A percentile compares a stretch with the other conserved stretches of the same genome.
Conservation (phyloP, 2,329 filamentous ascomycete species). For the Ploettnerulaceae sp. region DNA sequence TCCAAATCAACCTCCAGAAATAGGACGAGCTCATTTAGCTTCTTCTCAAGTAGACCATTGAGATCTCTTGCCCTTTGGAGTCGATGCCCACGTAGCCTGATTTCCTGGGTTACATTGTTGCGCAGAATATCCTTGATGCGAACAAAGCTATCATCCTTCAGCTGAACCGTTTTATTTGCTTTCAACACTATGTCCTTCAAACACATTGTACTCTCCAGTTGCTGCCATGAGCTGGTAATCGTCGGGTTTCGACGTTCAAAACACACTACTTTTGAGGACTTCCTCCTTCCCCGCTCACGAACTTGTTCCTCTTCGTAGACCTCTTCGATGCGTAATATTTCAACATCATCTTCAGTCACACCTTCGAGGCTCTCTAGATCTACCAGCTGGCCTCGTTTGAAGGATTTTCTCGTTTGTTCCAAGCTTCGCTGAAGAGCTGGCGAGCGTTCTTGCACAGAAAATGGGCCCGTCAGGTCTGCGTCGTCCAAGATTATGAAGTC, state of each 20-base stretch:
- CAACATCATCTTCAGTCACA: neutral
- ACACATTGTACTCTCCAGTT: neutral
- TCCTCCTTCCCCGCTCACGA: neutral
- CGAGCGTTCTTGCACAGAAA: neutral
- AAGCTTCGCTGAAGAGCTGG: neutral
- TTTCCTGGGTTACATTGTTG: slow-evolving; percentile 19
- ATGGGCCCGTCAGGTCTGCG: neutral
- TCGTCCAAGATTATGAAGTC: neutral
- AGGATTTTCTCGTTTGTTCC: neutral
- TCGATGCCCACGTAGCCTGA: slow-evolving; percentile 39
- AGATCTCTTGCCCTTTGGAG: slow-evolving; percentile 36
- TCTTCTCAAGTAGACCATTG: slow-evolving; percentile 35
- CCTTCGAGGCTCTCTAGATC: slow-evolving; percentile 11
- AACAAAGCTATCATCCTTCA: slow-evolving; percentile 34
- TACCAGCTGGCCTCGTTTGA: neutral
- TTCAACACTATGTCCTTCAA: slow-evolving; percentile 35
- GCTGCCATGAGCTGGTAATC: slow-evolving; percentile 17
- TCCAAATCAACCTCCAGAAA: slow-evolving; percentile 36
- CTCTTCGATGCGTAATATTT: slow-evolving; percentile 9
- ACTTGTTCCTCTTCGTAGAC: slow-evolving; percentile 11
- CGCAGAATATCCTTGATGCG: slow-evolving; percentile 37
- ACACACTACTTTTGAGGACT: slow-evolving; percentile 12
- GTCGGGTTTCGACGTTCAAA: slow-evolving; percentile 24
- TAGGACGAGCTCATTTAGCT: slow-evolving; percentile 44
- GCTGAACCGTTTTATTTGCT: slow-evolving; percentile 22